A percentile compares a stretch with the other conserved stretches of the same genome.
phyloP scores from a whole-genome alignment of 768 basidiomycete genomes.

The Rhodotorula diobovata region DNA sequence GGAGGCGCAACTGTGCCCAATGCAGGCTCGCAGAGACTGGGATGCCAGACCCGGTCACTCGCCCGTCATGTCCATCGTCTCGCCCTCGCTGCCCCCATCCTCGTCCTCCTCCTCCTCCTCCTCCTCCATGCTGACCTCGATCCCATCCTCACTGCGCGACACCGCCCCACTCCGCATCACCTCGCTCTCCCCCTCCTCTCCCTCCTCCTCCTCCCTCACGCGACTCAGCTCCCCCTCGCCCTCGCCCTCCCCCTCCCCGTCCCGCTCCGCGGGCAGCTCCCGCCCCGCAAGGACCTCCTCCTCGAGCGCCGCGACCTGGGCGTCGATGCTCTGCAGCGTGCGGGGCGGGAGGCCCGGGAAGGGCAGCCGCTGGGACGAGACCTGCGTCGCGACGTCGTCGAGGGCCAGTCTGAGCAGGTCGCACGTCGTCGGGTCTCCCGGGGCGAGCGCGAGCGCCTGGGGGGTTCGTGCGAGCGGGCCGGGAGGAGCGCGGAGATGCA shows the following conservation, averaged over 20 bases:
- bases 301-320: constrained; percentile 31
- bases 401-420: constrained; percentile 31
- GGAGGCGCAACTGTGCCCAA: not conserved
- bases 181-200: not conserved
- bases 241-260: not conserved
- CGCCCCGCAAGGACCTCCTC: constrained; percentile 9
- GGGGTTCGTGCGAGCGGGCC: not conserved
- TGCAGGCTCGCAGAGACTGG: too few species aligned
- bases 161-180: not conserved
- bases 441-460: constrained; percentile 27
- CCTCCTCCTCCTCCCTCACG: not conserved
- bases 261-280: not conserved
- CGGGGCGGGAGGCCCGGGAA: constrained; percentile 33
- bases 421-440: constrained; percentile 30
- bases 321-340: constrained; percentile 13
- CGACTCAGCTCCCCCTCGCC: not conserved
- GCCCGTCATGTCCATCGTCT: constrained; percentile 32
- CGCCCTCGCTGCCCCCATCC: constrained; percentile 9
- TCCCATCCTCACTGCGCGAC: constrained; percentile 1
- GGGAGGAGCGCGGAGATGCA: not conserved
- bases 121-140: constrained; percentile 3
- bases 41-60: not conserved
- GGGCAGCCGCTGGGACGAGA: constrained; percentile 2
- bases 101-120: constrained; percentile 1
- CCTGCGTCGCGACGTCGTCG: constrained; percentile 11